These are phyloP conservation scores for Spiraea crenata DNA, from an alignment of 331 rosid genomes.

Conservation along the genomic window DNA sequence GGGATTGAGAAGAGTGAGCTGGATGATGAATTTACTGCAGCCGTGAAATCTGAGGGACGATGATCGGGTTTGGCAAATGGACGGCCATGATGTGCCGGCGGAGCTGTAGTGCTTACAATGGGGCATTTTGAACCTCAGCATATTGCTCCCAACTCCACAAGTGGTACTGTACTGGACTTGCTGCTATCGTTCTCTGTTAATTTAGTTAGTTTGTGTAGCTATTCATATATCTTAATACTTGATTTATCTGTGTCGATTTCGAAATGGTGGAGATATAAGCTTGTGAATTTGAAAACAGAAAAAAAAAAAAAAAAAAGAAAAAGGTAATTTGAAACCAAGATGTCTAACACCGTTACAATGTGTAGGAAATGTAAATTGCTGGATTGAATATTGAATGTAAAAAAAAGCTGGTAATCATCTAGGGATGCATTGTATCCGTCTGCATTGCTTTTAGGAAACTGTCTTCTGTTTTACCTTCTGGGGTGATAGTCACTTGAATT, in stretches of 20 bases:
- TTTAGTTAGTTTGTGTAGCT: slow-evolving; percentile 23
- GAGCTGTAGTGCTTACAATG: slow-evolving; percentile 52
- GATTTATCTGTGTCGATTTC: neutral
- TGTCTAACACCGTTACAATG: neutral
- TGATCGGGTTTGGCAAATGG: slow-evolving; percentile 19
- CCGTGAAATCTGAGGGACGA: slow-evolving; percentile 45
- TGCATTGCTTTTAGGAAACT: neutral
- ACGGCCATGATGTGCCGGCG: slow-evolving; percentile 38
- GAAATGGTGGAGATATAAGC: neutral
- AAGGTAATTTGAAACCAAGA: neutral
- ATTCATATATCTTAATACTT: neutral
- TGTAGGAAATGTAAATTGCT: neutral
- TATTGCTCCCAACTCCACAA: slow-evolving; percentile 47
- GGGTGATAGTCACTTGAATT: neutral
- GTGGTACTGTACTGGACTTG: slow-evolving; percentile 48
- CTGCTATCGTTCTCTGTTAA: slow-evolving; percentile 8
- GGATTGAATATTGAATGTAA: neutral
- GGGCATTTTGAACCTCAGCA: slow-evolving; percentile 59
- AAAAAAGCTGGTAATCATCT: neutral
- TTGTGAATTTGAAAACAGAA: neutral
- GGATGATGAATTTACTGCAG: slow-evolving; percentile 51
- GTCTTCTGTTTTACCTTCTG: neutral
- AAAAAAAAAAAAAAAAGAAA: neutral
- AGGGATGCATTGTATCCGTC: neutral
- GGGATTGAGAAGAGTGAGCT: slow-evolving; percentile 71